These are phyloP conservation scores for Camellia oleifera DNA, from an alignment of 179 eudicot genomes.

Conservation along the genomic window DNA sequence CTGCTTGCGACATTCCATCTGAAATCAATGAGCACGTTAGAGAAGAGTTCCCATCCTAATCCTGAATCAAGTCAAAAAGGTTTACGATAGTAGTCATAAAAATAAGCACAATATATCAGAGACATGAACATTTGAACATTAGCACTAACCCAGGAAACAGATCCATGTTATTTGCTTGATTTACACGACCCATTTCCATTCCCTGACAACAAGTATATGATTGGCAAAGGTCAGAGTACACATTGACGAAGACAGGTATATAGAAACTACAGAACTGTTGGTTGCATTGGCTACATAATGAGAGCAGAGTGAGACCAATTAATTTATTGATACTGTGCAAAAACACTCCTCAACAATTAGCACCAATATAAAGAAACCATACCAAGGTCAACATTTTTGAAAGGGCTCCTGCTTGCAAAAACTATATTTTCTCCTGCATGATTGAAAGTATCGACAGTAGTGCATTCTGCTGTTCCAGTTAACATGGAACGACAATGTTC, in stretches of 20 bases:
- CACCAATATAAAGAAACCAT: slow-evolving; percentile 13
- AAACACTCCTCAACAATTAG: slow-evolving; percentile 1
- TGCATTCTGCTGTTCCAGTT: slow-evolving; percentile 80
- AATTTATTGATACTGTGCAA: background rate
- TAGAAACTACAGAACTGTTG: background rate
- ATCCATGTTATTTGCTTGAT: slow-evolving; percentile 65
- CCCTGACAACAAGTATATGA: slow-evolving; percentile 44
- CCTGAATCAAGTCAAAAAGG: slow-evolving; percentile 38
- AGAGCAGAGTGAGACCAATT: background rate
- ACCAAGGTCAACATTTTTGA: slow-evolving; percentile 88
- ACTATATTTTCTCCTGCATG: slow-evolving; percentile 93
- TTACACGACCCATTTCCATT: slow-evolving; percentile 95
- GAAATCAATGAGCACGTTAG: slow-evolving; percentile 86
- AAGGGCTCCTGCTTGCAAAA: slow-evolving; percentile 98
- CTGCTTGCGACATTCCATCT: slow-evolving; percentile 96
- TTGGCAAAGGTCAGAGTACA: background rate
- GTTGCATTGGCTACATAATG: background rate
- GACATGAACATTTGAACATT: background rate
- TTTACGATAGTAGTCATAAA: background rate
- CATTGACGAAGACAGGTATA: background rate
- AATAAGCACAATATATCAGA: background rate
- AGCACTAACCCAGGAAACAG: slow-evolving; percentile 94
- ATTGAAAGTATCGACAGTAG: slow-evolving; percentile 89
- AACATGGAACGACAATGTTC: background rate
- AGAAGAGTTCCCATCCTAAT: slow-evolving; percentile 95